A percentile compares a stretch with the other conserved stretches of the same genome.
phyloP scores from a whole-genome alignment of 2,329 filamentous ascomycete species.

The Emmonsiellopsis sp. region DNA sequence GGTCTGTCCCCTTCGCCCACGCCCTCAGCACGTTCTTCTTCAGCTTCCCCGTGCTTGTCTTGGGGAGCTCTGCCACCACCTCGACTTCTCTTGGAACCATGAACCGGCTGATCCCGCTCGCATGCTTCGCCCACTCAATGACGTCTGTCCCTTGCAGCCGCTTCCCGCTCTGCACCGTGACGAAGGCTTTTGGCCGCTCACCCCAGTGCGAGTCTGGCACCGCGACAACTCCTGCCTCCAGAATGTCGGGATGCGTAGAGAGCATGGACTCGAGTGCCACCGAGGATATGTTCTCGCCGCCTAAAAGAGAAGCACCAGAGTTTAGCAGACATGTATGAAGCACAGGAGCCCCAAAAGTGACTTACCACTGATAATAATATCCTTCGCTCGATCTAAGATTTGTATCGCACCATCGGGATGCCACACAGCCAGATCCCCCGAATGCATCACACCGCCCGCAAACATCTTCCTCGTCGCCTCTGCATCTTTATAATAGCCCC shows the following conservation, averaged over 20 bases:
- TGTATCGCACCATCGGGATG: conserved; percentile 84
- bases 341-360: conserved; percentile 4
- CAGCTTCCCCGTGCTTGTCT: conserved; percentile 94
- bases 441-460: conserved; percentile 75
- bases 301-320: conserved; percentile 35
- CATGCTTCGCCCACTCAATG: conserved; percentile 75
- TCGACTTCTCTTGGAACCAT: conserved; percentile 72
- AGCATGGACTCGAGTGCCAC: conserved; percentile 88
- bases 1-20: conserved; percentile 59
- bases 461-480: conserved; percentile 82
- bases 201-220: conserved; percentile 88
- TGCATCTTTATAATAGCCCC: conserved; percentile 83
- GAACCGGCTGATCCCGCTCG: conserved; percentile 75
- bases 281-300: conserved; percentile 93
- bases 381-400: conserved; percentile 88
- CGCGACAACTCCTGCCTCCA: conserved; percentile 86
- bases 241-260: conserved; percentile 73
- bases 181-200: conserved; percentile 86
- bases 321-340: background rate
- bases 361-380: conserved; percentile 91
- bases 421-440: conserved; percentile 87
- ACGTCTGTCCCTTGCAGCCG: conserved; percentile 55
- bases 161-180: conserved; percentile 67
- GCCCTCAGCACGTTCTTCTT: conserved; percentile 87
- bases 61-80: conserved; percentile 78